Conservation (phyloP, 148 eudicot species). For the Pouteria glomerata region DNA sequence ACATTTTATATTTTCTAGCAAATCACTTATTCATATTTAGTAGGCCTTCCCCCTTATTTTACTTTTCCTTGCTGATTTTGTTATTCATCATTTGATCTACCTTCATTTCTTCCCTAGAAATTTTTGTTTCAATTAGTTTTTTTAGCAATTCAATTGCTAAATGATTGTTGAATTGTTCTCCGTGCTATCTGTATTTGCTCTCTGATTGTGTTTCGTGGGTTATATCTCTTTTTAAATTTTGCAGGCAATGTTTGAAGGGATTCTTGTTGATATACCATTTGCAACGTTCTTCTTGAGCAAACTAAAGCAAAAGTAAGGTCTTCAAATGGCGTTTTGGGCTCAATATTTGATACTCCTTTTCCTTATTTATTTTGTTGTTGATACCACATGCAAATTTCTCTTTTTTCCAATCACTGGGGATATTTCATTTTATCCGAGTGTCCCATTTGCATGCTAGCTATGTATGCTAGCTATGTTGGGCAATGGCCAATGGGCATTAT, state of each 20-base stretch:
- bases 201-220: not conserved
- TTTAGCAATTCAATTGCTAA: not conserved
- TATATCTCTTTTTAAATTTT: slow-evolving; percentile 6
- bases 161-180: not conserved
- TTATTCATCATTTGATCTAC: not conserved
- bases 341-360: not conserved
- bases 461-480: too few species aligned
- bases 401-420: not conserved
- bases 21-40: not conserved
- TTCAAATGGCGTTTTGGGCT: not conserved
- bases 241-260: slow-evolving; percentile 99
- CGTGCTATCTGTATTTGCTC: not conserved
- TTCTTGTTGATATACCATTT: slow-evolving; percentile 96
- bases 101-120: not conserved
- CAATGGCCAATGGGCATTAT: too few species aligned
- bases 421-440: not conserved
- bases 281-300: slow-evolving; percentile 99
- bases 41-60: not conserved
- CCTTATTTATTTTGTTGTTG: not conserved
- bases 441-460: not conserved
- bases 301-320: slow-evolving; percentile 84
- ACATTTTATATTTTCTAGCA: not conserved
- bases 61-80: not conserved
- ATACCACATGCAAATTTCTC: not conserved
- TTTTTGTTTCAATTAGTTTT: not conserved